Conservation (phyloP, 805 yeast genomes). For the Metschnikowia kofuensis region DNA sequence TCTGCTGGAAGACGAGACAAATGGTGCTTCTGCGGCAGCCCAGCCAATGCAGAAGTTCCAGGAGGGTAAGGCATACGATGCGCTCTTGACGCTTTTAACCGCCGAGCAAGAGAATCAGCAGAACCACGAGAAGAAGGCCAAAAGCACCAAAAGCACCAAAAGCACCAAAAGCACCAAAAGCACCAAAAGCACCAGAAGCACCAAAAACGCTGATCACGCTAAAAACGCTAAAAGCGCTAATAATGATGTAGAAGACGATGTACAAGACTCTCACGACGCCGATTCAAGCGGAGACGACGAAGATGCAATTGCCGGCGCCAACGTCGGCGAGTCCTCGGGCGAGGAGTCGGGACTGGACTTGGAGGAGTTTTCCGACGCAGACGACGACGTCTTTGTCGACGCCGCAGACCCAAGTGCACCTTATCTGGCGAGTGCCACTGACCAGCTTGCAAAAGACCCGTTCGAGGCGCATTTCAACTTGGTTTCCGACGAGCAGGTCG, state of each 20-base stretch:
- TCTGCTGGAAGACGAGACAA: constrained; percentile 15
- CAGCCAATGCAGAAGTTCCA: constrained; percentile 20
- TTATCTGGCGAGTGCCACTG: neutral
- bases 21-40: neutral
- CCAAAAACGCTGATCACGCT: too few species aligned
- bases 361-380: constrained; percentile 14
- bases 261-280: neutral
- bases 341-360: constrained; percentile 19
- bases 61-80: constrained; percentile 56
- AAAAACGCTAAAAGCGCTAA: too few species aligned
- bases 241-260: too few species aligned
- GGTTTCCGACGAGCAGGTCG: constrained; percentile 38
- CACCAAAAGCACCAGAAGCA: too few species aligned
- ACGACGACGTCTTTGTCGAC: too few species aligned
- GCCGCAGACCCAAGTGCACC: neutral
- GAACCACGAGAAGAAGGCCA: too few species aligned
- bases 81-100: constrained; percentile 59
- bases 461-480: constrained; percentile 73
- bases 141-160: too few species aligned
- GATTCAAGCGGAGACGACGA: constrained; percentile 5
- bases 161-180: too few species aligned
- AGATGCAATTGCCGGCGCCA: constrained; percentile 29
- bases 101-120: constrained; percentile 17
- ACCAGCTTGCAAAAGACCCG: constrained; percentile 51
- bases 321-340: constrained; percentile 18